A percentile compares a stretch with the other conserved stretches of the same genome.
These are phyloP conservation scores for Fusarium haematococcum DNA, from an alignment of 2,329 filamentous ascomycete genomes.

Conservation along the genomic window DNA sequence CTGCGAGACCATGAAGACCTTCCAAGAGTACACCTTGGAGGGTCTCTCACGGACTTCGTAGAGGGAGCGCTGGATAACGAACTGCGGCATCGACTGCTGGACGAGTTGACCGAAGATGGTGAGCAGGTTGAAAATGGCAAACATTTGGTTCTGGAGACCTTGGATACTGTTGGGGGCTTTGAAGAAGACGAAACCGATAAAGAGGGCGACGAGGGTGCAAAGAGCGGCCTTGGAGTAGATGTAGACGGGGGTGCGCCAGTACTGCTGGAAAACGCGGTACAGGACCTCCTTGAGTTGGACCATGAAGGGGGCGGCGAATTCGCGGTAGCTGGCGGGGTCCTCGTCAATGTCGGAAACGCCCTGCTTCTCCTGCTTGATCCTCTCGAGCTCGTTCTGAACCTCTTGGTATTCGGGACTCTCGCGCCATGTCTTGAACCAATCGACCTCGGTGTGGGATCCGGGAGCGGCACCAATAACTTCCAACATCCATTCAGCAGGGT, in stretches of 20 bases:
- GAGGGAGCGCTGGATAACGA: constrained; percentile 82
- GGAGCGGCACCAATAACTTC: constrained; percentile 72
- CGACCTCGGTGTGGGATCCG: constrained; percentile 70
- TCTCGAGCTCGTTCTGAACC: constrained; percentile 68
- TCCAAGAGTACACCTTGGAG: constrained; percentile 87
- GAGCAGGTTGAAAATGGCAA: constrained; percentile 85
- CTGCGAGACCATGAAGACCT: constrained; percentile 85
- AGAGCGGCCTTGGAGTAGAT: constrained; percentile 86
- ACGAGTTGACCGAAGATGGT: constrained; percentile 85
- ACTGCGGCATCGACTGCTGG: constrained; percentile 87
- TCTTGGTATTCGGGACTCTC: constrained; percentile 66
- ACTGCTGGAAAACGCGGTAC: constrained; percentile 86
- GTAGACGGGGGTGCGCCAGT: constrained; percentile 90
- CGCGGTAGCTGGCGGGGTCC: constrained; percentile 67
- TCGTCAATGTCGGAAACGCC: constrained; percentile 46
- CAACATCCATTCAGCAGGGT: constrained; percentile 87
- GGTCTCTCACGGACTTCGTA: constrained; percentile 90
- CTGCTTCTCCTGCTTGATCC: constrained; percentile 64
- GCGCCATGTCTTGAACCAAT: constrained; percentile 75
- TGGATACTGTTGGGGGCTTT: constrained; percentile 77
- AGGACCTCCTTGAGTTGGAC: constrained; percentile 76
- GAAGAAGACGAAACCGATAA: constrained; percentile 87
- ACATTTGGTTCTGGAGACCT: constrained; percentile 88
- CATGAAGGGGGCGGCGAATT: constrained; percentile 83
- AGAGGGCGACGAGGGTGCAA: constrained; percentile 74